A percentile compares a stretch with the other conserved stretches of the same genome.
Evolutionary conservation across 73 alveolate genomes (phyloP).

Genomic region (Paramecium pentaurelia): DNA sequence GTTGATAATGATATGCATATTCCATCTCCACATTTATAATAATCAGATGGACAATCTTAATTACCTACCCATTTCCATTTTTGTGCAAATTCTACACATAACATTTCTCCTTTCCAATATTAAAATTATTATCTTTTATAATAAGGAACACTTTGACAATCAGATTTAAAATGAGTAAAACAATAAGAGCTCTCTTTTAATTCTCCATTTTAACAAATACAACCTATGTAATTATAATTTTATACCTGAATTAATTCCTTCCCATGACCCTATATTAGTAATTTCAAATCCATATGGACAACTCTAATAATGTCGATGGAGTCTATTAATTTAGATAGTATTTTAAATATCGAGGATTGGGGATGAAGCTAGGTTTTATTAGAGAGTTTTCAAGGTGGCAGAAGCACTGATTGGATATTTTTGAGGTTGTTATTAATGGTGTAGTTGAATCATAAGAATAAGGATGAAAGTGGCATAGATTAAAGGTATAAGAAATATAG

Average conservation of each 20-base stretch:
- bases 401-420: not conserved
- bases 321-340: not conserved
- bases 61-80: conserved; percentile 16
- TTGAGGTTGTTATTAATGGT: not conserved
- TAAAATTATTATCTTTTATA: not conserved
- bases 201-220: not conserved
- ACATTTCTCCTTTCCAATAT: not conserved
- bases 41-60: conserved; percentile 1
- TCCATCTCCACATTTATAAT: not conserved
- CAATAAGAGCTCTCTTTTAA: not conserved
- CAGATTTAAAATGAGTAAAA: not conserved
- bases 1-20: not conserved
- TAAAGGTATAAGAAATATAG: not conserved
- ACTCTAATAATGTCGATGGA: conserved; percentile 5
- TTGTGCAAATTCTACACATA: not conserved
- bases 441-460: not conserved
- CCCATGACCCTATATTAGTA: not conserved
- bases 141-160: not conserved
- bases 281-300: conserved; percentile 29
- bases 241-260: conserved; percentile 15
- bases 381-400: conserved; percentile 6
- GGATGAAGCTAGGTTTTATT: not conserved
- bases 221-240: not conserved
- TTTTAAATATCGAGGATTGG: not conserved
- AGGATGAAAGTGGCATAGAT: not conserved